phyloP scores from a whole-genome alignment of 73 alveolate species.

The Effrenium voratum region DNA sequence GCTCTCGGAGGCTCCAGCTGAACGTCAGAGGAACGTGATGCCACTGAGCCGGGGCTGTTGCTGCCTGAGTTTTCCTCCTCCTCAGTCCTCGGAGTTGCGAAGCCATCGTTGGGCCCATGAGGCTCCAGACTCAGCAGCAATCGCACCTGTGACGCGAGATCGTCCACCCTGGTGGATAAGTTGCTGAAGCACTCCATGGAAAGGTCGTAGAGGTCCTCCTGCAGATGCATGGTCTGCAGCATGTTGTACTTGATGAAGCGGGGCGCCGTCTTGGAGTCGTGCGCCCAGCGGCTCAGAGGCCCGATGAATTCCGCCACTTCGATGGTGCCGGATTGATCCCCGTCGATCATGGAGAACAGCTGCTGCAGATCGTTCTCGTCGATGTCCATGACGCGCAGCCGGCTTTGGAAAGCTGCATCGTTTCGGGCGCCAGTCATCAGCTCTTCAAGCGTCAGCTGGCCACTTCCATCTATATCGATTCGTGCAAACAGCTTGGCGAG shows the following conservation, averaged over 20 bases:
- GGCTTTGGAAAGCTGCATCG: conserved; percentile 32
- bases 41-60: background rate
- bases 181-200: conserved; percentile 39
- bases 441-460: conserved; percentile 38
- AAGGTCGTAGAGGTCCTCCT: conserved; percentile 41
- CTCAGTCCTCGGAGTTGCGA: background rate
- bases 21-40: background rate
- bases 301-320: conserved; percentile 72
- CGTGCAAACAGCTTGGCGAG: conserved; percentile 31
- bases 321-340: conserved; percentile 69
- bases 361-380: conserved; percentile 62
- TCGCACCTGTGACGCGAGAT: background rate
- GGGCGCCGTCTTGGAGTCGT: conserved; percentile 77
- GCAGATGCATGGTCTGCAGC: conserved; percentile 66
- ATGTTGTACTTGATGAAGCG: conserved; percentile 86
- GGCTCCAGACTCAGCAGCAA: background rate
- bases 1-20: background rate
- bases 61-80: background rate
- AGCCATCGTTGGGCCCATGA: background rate
- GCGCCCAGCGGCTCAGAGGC: conserved; percentile 83
- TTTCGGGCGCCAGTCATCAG: conserved; percentile 22
- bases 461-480: conserved; percentile 51
- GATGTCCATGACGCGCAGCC: background rate
- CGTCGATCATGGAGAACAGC: conserved; percentile 60
- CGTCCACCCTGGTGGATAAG: conserved; percentile 17